A percentile compares a stretch with the other conserved stretches of the same genome.
phyloP scores from a whole-genome alignment of 805 yeast species.

The Candida koratica region DNA sequence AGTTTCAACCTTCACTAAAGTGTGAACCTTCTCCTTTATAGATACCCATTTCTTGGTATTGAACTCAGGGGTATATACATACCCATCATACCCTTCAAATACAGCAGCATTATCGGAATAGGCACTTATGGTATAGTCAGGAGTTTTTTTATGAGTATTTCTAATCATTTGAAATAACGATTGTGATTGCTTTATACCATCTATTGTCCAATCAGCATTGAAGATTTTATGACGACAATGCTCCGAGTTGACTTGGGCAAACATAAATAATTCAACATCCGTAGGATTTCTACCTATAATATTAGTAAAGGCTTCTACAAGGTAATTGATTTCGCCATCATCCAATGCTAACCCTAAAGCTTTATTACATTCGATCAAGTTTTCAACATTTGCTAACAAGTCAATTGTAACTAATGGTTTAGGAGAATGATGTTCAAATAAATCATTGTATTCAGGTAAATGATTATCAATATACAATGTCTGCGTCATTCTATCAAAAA shows the following conservation, averaged over 20 bases:
- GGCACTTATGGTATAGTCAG: conserved; percentile 84
- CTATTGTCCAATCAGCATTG: conserved; percentile 97
- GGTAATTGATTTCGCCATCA: conserved; percentile 85
- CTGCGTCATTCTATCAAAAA: conserved; percentile 96
- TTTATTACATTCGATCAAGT: conserved; percentile 72
- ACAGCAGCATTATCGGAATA: conserved; percentile 98
- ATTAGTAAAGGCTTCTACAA: conserved; percentile 72
- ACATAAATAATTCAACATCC: conserved; percentile 96
- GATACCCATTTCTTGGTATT: conserved; percentile 69
- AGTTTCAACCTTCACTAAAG: conserved; percentile 93
- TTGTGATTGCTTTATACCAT: conserved; percentile 66
- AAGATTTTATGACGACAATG: conserved; percentile 99
- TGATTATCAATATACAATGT: conserved; percentile 48
- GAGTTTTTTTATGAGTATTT: conserved; percentile 80
- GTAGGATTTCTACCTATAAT: conserved; percentile 85
- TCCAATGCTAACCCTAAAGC: conserved; percentile 92
- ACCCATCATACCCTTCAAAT: conserved; percentile 77
- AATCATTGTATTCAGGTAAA: conserved; percentile 63
- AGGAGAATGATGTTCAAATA: conserved; percentile 76
- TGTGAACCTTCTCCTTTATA: conserved; percentile 74
- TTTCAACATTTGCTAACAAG: conserved; percentile 51
- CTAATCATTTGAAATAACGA: conserved; percentile 92
- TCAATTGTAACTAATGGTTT: conserved; percentile 79
- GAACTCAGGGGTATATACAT: conserved; percentile 73
- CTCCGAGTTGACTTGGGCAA: conserved; percentile 98